phyloP scores from a whole-genome alignment of 805 yeast species.

The Sporopachydermia lactativora region DNA sequence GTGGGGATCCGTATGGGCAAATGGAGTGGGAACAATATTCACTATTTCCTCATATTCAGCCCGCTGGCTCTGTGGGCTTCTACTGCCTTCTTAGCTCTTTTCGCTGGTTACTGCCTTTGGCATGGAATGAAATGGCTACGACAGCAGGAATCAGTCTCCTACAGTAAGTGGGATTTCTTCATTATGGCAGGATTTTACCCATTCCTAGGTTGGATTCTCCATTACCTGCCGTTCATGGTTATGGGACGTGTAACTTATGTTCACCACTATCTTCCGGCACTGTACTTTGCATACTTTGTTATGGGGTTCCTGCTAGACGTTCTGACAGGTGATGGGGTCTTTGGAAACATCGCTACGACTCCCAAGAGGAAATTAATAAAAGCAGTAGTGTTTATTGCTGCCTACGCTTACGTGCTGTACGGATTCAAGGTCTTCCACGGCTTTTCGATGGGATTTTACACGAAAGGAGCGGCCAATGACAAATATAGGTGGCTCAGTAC shows the following conservation, averaged over 20 bases:
- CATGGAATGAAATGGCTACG: slow-evolving; percentile 54
- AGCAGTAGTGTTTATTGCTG: neutral
- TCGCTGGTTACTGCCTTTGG: slow-evolving; percentile 23
- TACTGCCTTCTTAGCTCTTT: slow-evolving; percentile 30
- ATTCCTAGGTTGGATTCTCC: slow-evolving; percentile 81
- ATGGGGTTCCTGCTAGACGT: slow-evolving; percentile 46
- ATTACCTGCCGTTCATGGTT: slow-evolving; percentile 73
- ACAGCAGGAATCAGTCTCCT: slow-evolving; percentile 36
- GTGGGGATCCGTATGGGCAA: slow-evolving; percentile 67
- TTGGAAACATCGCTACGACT: slow-evolving; percentile 2
- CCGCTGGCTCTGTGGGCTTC: slow-evolving; percentile 55
- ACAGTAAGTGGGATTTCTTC: slow-evolving; percentile 25
- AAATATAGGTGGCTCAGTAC: neutral
- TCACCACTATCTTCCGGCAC: slow-evolving; percentile 92
- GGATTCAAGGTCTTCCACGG: neutral
- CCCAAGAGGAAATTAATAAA: neutral
- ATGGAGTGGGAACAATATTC: slow-evolving; percentile 42
- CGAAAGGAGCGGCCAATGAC: neutral
- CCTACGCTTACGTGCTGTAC: slow-evolving; percentile 1
- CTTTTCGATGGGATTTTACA: slow-evolving; percentile 2
- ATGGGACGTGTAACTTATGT: slow-evolving; percentile 97
- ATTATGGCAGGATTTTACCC: slow-evolving; percentile 68
- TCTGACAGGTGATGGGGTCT: slow-evolving; percentile 10
- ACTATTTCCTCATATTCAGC: slow-evolving; percentile 56
- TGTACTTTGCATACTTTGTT: slow-evolving; percentile 82